A percentile compares a stretch with the other conserved stretches of the same genome.
phyloP scores from a whole-genome alignment of 208 protist genomes.

The Trypanosoma scelopori region DNA sequence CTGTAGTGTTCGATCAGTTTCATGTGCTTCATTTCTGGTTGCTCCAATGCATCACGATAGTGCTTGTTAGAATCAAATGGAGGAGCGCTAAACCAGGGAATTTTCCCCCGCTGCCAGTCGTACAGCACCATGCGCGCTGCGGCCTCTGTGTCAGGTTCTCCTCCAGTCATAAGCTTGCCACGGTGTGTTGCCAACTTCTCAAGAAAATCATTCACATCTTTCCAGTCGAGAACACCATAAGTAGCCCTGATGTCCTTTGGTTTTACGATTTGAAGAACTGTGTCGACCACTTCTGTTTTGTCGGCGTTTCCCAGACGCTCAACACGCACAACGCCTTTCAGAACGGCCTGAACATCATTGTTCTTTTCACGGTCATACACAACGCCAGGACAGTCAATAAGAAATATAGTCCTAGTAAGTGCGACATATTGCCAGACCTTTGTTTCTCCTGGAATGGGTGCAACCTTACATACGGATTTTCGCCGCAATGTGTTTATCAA shows the following conservation, averaged over 20 bases:
- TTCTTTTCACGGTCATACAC: conserved; percentile 94
- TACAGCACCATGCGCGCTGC: conserved; percentile 97
- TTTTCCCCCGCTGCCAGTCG: conserved; percentile 96
- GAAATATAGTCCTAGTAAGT: conserved; percentile 97
- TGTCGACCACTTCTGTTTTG: conserved; percentile 93
- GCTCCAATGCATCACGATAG: conserved; percentile 71
- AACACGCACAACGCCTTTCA: conserved; percentile 97
- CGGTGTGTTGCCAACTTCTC: conserved; percentile 92
- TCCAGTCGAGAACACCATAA: conserved; percentile 95
- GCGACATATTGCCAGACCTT: conserved; percentile 99
- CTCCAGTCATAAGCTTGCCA: conserved; percentile 95
- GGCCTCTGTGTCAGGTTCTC: conserved; percentile 93
- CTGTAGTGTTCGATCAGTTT: conserved; percentile 88
- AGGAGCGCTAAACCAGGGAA: conserved; percentile 97
- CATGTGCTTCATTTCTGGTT: conserved; percentile 77
- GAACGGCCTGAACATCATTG: conserved; percentile 96
- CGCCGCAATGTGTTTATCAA: conserved; percentile 99
- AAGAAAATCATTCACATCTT: conserved; percentile 96
- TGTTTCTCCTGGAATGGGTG: conserved; percentile 99
- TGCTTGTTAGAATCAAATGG: conserved; percentile 90
- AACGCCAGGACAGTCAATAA: conserved; percentile 99
- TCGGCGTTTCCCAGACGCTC: conserved; percentile 91
- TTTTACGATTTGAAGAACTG: conserved; percentile 96
- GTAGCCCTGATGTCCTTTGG: conserved; percentile 94
- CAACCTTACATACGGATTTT: conserved; percentile 98